Evolutionary conservation across 83 land plant species (phyloP), one percentile per base, ranked within the genome.

Genomic region (Picea mariana): DNA sequence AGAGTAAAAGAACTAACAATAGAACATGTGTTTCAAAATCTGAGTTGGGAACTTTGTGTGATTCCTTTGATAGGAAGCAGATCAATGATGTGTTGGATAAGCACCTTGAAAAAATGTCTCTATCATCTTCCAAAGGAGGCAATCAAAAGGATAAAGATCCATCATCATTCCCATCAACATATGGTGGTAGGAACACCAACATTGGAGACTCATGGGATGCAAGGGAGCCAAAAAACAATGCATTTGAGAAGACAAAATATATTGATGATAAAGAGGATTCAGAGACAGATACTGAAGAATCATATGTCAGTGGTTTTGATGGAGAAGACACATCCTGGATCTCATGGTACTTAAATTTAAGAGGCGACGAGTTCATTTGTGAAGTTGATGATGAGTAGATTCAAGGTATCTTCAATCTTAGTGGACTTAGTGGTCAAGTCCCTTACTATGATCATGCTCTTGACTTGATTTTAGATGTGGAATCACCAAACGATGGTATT

Each of bases 311-410:
- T 83, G 97, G 96, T 55, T 92, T 93, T 72, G 98, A 93, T 82
- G 97, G 87, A 66, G 98, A 93, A 38, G 97, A 95, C 65, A 87
- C 94, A 62, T 93, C 98, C 11, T 95, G 98, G 98, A 90, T 92
- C 38, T 88, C 98, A 42, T 95, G 97, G 97, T 95, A 90, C 81
- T 95, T 97, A 73, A 92, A 87, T 77, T 81, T 95, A 55, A 86
- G 93, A 83, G 98, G 98, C 75, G 92, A 95, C 80, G 98, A 95
- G 84, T 94, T 95, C 85, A 92, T 95, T 80, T 95, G 97, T 85
- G 97, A 93, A 82, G 97, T 95, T 71, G 98, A 95, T 79, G 97
- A 91, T 66, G 95, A 94, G 64, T 94, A 93, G 52, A 93, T 94
- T 76, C 93, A 91, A 80, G 97, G 93, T 85, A 93, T 89, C 81